These are phyloP conservation scores for Fusarium transvaalense DNA, from an alignment of 2,329 filamentous ascomycete genomes.

Conservation along the genomic window DNA sequence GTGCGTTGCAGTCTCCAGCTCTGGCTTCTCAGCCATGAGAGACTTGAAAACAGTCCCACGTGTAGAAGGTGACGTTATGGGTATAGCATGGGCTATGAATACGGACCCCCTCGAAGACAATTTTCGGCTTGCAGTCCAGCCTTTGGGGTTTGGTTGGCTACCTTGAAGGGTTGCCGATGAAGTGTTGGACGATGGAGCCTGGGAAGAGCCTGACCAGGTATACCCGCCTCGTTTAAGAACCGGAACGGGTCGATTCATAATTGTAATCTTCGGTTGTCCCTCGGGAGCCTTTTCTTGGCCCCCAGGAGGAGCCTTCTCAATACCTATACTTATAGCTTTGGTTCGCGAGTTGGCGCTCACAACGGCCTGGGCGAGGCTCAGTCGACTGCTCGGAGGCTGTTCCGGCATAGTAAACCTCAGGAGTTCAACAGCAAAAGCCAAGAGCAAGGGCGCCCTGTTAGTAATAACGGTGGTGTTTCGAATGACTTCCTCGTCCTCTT, in stretches of 20 bases:
- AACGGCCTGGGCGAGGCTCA: constrained; percentile 86
- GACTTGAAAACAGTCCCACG: constrained; percentile 60
- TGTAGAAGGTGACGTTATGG: constrained; percentile 55
- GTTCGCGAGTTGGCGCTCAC: constrained; percentile 84
- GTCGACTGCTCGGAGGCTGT: constrained; percentile 84
- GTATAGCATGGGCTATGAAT: constrained; percentile 67
- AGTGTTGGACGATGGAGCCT: constrained; percentile 32
- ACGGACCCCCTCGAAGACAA: constrained; percentile 66
- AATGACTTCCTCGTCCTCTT: constrained; percentile 70
- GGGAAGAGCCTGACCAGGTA: constrained; percentile 52
- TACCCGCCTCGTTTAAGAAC: constrained; percentile 86
- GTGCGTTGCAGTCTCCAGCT: constrained; percentile 67
- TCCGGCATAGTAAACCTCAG: constrained; percentile 86
- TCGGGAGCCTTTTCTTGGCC: constrained; percentile 80
- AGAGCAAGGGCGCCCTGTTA: constrained; percentile 84
- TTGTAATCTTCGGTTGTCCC: constrained; percentile 78
- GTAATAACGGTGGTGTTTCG: constrained; percentile 71
- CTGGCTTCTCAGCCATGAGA: constrained; percentile 62
- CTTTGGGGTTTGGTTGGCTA: constrained; percentile 41
- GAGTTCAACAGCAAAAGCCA: constrained; percentile 82
- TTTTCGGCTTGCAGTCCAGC: constrained; percentile 66
- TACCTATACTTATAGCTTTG: constrained; percentile 80
- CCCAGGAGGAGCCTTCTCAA: constrained; percentile 73
- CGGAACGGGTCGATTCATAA: constrained; percentile 79
- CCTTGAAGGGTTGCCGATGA: constrained; percentile 31